Evolutionary conservation across 2,329 filamentous ascomycete species (phyloP), one percentile per base, ranked within the genome.

Genomic region (Botrytis sinoallii): DNA sequence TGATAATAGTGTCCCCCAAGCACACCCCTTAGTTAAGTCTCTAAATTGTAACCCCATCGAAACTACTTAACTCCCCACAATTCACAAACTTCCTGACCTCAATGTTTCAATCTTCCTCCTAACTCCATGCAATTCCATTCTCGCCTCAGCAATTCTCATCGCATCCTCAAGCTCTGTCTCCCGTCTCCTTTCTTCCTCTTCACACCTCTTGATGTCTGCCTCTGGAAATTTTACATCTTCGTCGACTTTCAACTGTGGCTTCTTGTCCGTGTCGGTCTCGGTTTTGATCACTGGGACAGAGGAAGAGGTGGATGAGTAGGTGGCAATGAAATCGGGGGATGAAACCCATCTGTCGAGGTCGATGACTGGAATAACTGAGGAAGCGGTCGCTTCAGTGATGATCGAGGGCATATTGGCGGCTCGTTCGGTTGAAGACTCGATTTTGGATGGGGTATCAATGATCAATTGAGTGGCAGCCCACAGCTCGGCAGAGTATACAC

Each of bases 111-210:
- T 59, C 29, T 29, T 48, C 10, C 70, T 67, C 20, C 48, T 55
- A 29, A 60, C 29, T 18, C 40, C 22, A 38, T 68, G 38, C 29
- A 59, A n/a, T 8, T 72, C 38, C 22, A 18, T 68, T 9, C 70
- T 72, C 3, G 52, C 70, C 32, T 48, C 63, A 20, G 40, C 38
- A 20, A 60, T 52, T 29, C 63, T 68, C 22, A 60, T 12, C 22
- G 63, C 70, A 60, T 68, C 70, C 52, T 59, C 29, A n/a, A 68
- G 22, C 16, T 72, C 63, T 25, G 20, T 48, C 9, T 46, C 40
- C 10, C n/a, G 57, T 35, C 48, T 59, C 12, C 8, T 14, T 59
- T 29, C 70, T 42, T 72, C 63, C 32, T 60, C 48, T 59, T 67
- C 38, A 22, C 59, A 8, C 4, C 4, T 29, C n/a, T 38, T 29